Conservation (phyloP, 805 yeast genomes). For the Myxozyma geophila region DNA sequence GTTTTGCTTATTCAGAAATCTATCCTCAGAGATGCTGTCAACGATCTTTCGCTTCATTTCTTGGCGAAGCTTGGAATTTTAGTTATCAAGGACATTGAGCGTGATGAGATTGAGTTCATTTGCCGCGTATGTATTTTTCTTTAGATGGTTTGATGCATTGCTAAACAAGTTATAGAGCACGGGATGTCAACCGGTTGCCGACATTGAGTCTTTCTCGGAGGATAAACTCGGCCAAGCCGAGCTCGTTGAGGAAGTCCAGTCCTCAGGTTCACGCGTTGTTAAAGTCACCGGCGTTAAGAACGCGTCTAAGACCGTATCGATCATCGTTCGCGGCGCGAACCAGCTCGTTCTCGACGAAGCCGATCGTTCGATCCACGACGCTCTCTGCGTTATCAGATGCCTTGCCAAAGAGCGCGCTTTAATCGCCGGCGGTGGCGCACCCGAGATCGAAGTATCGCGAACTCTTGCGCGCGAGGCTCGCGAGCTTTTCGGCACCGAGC, state of each 20-base stretch:
- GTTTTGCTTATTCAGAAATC: constrained; percentile 88
- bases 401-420: constrained; percentile 83
- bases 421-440: constrained; percentile 99
- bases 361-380: constrained; percentile 96
- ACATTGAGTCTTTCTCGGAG: constrained; percentile 88
- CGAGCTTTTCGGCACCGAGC: constrained; percentile 80
- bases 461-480: constrained; percentile 72
- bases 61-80: constrained; percentile 87
- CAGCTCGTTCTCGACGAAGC: constrained; percentile 89
- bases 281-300: constrained; percentile 80
- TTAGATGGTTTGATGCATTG: constrained; percentile 37
- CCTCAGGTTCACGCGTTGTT: constrained; percentile 87
- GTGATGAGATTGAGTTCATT: constrained; percentile 94
- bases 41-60: constrained; percentile 92
- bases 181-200: constrained; percentile 96
- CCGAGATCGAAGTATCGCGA: constrained; percentile 88
- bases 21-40: constrained; percentile 92
- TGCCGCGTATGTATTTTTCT: constrained; percentile 45
- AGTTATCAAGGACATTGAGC: constrained; percentile 93
- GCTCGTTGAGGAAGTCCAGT: constrained; percentile 85
- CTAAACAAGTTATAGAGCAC: constrained; percentile 55
- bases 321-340: constrained; percentile 95
- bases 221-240: constrained; percentile 93
- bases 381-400: constrained; percentile 90
- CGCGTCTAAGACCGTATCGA: constrained; percentile 71